A percentile compares a stretch with the other conserved stretches of the same genome.
These are phyloP conservation scores for Triglochin maritima DNA, from an alignment of 106 monocot genomes.

Conservation along the genomic window DNA sequence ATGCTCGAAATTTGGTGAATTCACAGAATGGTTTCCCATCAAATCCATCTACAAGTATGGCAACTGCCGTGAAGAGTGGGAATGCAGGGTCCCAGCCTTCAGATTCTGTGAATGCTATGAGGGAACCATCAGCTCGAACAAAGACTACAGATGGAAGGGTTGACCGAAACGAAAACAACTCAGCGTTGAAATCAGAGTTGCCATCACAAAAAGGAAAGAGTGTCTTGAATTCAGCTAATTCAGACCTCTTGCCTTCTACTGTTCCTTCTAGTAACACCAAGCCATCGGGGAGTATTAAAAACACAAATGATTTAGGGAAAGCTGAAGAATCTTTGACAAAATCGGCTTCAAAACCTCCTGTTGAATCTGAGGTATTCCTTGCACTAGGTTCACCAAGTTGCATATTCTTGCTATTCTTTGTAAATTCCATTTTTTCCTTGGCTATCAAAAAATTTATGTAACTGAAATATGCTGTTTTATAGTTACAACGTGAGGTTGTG, in stretches of 20 bases:
- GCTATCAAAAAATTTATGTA: too few species aligned
- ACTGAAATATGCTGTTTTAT: too few species aligned
- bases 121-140: conserved; percentile 36
- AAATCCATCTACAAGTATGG: conserved; percentile 13
- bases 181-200: conserved; percentile 22
- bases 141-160: conserved; percentile 45
- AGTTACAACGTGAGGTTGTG: too few species aligned
- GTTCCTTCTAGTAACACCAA: conserved; percentile 19
- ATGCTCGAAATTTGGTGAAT: conserved; percentile 18
- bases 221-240: conserved; percentile 20
- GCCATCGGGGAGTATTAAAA: conserved; percentile 26
- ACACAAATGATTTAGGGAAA: conserved; percentile 36
- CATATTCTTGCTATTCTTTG: too few species aligned
- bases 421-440: too few species aligned
- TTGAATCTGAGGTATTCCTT: conserved; percentile 58
- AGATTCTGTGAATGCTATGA: conserved; percentile 22
- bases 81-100: conserved; percentile 19
- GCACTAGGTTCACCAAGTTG: too few species aligned
- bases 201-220: conserved; percentile 27
- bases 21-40: conserved; percentile 16
- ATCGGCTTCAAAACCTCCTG: conserved; percentile 21
- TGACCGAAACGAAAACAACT: conserved; percentile 43
- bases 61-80: conserved; percentile 16
- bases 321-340: conserved; percentile 31
- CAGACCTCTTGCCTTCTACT: conserved; percentile 13